Evolutionary conservation across 805 yeast species (phyloP).

Genomic region (Candida caryicola): DNA sequence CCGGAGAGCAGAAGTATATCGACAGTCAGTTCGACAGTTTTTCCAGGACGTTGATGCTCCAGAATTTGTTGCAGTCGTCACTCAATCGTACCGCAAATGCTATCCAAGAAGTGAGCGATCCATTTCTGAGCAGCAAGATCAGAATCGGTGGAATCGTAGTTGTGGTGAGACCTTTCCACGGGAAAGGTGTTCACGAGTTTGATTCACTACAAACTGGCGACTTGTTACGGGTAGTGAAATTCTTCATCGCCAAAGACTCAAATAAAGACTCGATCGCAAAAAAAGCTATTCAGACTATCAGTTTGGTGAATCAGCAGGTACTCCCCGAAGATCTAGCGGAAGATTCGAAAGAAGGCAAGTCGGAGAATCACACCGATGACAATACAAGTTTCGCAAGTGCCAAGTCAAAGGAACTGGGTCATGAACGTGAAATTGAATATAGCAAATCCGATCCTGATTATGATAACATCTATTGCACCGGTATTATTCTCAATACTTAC

Average conservation of each 20-base stretch:
- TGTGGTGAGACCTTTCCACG: slow-evolving; percentile 27
- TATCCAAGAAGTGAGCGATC: slow-evolving; percentile 27
- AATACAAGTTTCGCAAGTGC: no score
- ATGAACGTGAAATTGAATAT: no score
- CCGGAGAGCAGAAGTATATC: slow-evolving; percentile 12
- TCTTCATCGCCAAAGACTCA: slow-evolving; percentile 17
- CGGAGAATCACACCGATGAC: no score
- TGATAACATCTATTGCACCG: slow-evolving; percentile 24
- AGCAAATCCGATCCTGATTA: slow-evolving; percentile 15
- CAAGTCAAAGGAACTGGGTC: no score
- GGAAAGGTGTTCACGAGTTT: slow-evolving; percentile 18
- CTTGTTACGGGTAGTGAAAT: slow-evolving; percentile 26
- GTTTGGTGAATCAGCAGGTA: no score
- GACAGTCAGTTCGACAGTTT: slow-evolving; percentile 22
- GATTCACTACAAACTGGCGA: slow-evolving; percentile 28
- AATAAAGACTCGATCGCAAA: no score
- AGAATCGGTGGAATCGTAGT: slow-evolving; percentile 31
- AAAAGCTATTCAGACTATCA: no score
- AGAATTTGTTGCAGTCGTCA: slow-evolving; percentile 18
- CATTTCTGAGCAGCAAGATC: slow-evolving; percentile 22
- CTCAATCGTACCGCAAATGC: slow-evolving; percentile 11
- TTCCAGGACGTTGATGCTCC: slow-evolving; percentile 27
- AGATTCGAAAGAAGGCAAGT: no score
- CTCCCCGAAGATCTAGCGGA: no score
- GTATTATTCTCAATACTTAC: slow-evolving; percentile 27